A percentile compares a stretch with the other conserved stretches of the same genome.
These are phyloP conservation scores for Lepiota subincarnata DNA, from an alignment of 768 basidiomycete species.

Conservation along the genomic window DNA sequence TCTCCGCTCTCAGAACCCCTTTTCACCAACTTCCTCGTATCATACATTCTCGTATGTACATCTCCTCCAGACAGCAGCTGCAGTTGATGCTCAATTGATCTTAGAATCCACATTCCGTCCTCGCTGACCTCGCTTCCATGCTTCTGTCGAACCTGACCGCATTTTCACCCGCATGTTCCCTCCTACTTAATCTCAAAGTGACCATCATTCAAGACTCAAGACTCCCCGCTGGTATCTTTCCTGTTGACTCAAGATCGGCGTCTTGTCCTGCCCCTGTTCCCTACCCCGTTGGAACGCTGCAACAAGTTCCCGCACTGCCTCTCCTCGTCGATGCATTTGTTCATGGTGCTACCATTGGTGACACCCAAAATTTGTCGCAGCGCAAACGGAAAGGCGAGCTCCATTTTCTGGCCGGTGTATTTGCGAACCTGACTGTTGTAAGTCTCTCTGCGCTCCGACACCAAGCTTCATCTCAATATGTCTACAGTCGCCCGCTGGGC, in stretches of 20 bases:
- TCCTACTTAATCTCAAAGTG: constrained; percentile 63
- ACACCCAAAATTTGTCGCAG: constrained; percentile 43
- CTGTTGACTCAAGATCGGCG: constrained; percentile 76
- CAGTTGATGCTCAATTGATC: not conserved
- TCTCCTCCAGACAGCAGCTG: constrained; percentile 9
- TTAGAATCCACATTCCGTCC: constrained; percentile 85
- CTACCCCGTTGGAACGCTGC: constrained; percentile 52
- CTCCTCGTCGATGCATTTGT: constrained; percentile 89
- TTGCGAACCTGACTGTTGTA: constrained; percentile 86
- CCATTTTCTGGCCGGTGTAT: constrained; percentile 91
- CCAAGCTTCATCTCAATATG: not conserved
- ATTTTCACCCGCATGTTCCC: constrained; percentile 60
- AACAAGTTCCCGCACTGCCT: constrained; percentile 63
- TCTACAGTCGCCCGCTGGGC: constrained; percentile 64
- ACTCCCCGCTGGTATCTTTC: constrained; percentile 56
- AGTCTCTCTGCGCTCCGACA: constrained; percentile 20
- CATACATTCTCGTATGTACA: constrained; percentile 80
- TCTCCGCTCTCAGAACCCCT: constrained; percentile 61
- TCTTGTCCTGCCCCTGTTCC: constrained; percentile 74
- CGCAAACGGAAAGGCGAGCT: constrained; percentile 69
- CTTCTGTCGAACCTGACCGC: constrained; percentile 91
- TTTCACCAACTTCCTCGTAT: constrained; percentile 79
- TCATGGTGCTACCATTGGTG: constrained; percentile 58
- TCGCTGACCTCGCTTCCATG: constrained; percentile 97
- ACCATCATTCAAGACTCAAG: constrained; percentile 49